Evolutionary conservation across 176 grass and related monocot species (phyloP), one percentile per base, ranked within the genome.

Genomic region (Zizania latifolia): DNA sequence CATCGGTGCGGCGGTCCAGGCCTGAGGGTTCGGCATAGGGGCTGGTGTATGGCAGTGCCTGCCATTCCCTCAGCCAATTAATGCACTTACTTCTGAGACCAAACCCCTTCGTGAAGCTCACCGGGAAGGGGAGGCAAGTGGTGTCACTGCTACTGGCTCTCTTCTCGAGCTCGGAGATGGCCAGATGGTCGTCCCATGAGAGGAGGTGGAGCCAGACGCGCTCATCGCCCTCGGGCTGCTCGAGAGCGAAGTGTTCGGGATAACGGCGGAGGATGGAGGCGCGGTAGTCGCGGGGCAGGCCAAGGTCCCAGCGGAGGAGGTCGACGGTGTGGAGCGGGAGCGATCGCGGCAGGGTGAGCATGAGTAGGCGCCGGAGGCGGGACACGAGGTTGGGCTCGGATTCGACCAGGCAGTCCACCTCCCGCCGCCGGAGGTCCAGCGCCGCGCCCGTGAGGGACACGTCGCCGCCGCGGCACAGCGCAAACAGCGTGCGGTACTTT

Each of bases 291-390:
- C 43, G 46, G 40, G 83, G 86, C 51, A 92, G 81, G 70, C 89
- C 92, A 34, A 96, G 84, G 82, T 96, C 92, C 89, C 89, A 92
- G 73, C 77, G 77, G 22, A 96, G 89, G 27, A 92, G 89, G 82
- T 96, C 89, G 58, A 96, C 19, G 23, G 86, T 80, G 63, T 92
- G 89, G 62, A 96, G 86, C 3, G 92, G 92, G 10, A 96, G 72
- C 17, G 73, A 74, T 35, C 86, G 76, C 21, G 43, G 62, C 33
- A 83, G 32, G 4, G 86, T 89, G 30, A 96, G 77, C 92, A 96
- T 92, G 74, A 92, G 83, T 59, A 96, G 81, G 26, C 77, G 86
- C 16, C 85, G 76, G 40, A 92, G 86, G 74, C 92, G 83, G 21
- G 68, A 64, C 30, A 89, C 62, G 12, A 96, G 73, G 15, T 92